Evolutionary conservation across 352 stramenopile species (phyloP).

Genomic region (Pythium sp.): DNA sequence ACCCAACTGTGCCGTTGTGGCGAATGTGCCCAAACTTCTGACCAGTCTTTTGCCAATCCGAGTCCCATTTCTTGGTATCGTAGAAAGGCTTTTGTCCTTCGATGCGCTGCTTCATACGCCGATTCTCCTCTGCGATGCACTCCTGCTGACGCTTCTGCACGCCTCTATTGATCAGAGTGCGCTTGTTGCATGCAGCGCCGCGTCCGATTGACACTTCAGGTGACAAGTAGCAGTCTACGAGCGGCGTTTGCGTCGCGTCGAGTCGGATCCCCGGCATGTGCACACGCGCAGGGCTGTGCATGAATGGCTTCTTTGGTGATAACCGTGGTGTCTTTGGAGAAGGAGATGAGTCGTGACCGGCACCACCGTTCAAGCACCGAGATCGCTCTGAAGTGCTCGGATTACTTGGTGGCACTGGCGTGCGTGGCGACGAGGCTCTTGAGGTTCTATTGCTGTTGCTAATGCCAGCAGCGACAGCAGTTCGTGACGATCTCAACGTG

Average conservation of each 20-base stretch:
- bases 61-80: slow-evolving; percentile 70
- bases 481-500: slow-evolving; percentile 1
- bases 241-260: slow-evolving; percentile 58
- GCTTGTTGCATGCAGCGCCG: slow-evolving; percentile 72
- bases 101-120: slow-evolving; percentile 49
- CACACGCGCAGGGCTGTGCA: slow-evolving; percentile 48
- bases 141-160: slow-evolving; percentile 52
- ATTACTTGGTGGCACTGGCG: not conserved
- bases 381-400: not conserved
- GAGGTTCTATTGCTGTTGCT: not conserved
- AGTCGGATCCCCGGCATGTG: slow-evolving; percentile 72
- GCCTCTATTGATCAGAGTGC: slow-evolving; percentile 52
- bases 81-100: slow-evolving; percentile 62
- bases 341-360: not conserved
- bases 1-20: slow-evolving; percentile 65
- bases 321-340: slow-evolving; percentile 17
- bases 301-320: slow-evolving; percentile 23
- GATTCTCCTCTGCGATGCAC: slow-evolving; percentile 65
- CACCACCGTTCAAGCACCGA: not conserved
- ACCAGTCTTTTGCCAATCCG: slow-evolving; percentile 57
- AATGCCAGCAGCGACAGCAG: not conserved
- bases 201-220: slow-evolving; percentile 52
- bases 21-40: slow-evolving; percentile 62
- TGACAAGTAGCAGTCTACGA: slow-evolving; percentile 76
- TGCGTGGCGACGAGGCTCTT: not conserved